Conservation (phyloP, 495 filamentous ascomycete species). For the Haplographium delicatum region DNA sequence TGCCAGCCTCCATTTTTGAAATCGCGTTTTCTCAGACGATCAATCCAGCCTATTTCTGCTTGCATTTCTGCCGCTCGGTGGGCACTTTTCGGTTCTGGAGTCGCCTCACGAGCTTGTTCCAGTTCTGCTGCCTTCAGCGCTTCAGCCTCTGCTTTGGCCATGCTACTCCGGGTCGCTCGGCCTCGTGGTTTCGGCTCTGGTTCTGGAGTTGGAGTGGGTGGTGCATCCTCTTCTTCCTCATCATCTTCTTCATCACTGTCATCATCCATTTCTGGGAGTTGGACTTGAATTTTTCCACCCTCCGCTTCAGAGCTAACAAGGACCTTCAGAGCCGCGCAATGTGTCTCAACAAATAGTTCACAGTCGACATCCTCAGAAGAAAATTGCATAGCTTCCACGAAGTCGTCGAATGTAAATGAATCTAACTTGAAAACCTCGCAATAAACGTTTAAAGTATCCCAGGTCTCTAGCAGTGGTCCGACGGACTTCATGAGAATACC, state of each 20-base stretch:
- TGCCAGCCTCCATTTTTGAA: slow-evolving; percentile 92
- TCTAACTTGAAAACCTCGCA: slow-evolving; percentile 89
- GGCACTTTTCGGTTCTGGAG: slow-evolving; percentile 31
- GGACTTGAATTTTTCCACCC: slow-evolving; percentile 71
- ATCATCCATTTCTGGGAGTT: slow-evolving; percentile 68
- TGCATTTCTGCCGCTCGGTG: slow-evolving; percentile 81
- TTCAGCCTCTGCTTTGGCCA: slow-evolving; percentile 74
- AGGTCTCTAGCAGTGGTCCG: slow-evolving; percentile 76
- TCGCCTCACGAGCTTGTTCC: slow-evolving; percentile 34
- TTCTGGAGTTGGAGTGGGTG: slow-evolving; percentile 53
- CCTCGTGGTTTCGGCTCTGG: slow-evolving; percentile 57
- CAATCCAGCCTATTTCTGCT: slow-evolving; percentile 71
- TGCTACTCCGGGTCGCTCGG: slow-evolving; percentile 77
- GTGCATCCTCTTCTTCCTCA: slow-evolving; percentile 49
- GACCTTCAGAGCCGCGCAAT: slow-evolving; percentile 86
- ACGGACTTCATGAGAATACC: slow-evolving; percentile 75
- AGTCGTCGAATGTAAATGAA: slow-evolving; percentile 97
- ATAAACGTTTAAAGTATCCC: slow-evolving; percentile 95
- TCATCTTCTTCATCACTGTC: slow-evolving; percentile 61
- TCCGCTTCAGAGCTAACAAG: slow-evolving; percentile 71
- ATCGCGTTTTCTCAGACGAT: slow-evolving; percentile 73
- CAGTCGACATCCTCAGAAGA: slow-evolving; percentile 73
- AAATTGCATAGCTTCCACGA: slow-evolving; percentile 79
- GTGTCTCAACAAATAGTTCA: slow-evolving; percentile 82
- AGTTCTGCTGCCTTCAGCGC: slow-evolving; percentile 53